These are phyloP conservation scores for Metschnikowia hibisci DNA, from an alignment of 805 yeast species.

Conservation along the genomic window DNA sequence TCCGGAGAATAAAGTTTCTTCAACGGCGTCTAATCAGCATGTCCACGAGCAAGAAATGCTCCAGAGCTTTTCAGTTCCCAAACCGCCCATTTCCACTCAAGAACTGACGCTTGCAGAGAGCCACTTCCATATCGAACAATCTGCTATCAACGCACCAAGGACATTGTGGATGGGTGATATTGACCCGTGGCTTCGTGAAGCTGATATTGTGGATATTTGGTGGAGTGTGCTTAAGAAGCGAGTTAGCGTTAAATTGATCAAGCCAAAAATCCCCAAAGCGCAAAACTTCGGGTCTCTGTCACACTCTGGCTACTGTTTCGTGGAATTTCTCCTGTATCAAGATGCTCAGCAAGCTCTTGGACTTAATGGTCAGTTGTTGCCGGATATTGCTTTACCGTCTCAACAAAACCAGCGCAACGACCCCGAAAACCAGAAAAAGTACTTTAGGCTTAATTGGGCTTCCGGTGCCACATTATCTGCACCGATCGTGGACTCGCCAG, in stretches of 20 bases:
- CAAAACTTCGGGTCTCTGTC: constrained; percentile 20
- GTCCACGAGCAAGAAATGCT: constrained; percentile 43
- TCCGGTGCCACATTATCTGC: constrained; percentile 73
- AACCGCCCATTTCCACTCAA: constrained; percentile 39
- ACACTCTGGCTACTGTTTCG: constrained; percentile 68
- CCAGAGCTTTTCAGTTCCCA: constrained; percentile 35
- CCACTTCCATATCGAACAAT: constrained; percentile 6
- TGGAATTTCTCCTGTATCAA: constrained; percentile 64
- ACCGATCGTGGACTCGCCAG: constrained; percentile 70
- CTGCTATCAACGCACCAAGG: constrained; percentile 47
- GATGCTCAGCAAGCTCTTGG: constrained; percentile 68
- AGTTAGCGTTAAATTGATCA: constrained; percentile 66
- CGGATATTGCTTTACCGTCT: constrained; percentile 49
- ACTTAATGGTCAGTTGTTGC: constrained; percentile 61
- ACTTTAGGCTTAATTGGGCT: constrained; percentile 79
- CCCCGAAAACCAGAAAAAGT: constrained; percentile 51
- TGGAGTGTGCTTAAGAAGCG: constrained; percentile 55
- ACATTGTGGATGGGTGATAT: constrained; percentile 89
- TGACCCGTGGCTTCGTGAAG: constrained; percentile 76
- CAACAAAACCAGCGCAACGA: constrained; percentile 38
- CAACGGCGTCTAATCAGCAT: constrained; percentile 40
- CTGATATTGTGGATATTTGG: constrained; percentile 46
- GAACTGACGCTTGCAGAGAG: constrained; percentile 33
- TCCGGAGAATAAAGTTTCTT: constrained; percentile 10
- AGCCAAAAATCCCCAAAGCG: constrained; percentile 32